These are phyloP conservation scores for Microdochium paspali DNA, from an alignment of 2,329 filamentous ascomycete species.

Conservation along the genomic window DNA sequence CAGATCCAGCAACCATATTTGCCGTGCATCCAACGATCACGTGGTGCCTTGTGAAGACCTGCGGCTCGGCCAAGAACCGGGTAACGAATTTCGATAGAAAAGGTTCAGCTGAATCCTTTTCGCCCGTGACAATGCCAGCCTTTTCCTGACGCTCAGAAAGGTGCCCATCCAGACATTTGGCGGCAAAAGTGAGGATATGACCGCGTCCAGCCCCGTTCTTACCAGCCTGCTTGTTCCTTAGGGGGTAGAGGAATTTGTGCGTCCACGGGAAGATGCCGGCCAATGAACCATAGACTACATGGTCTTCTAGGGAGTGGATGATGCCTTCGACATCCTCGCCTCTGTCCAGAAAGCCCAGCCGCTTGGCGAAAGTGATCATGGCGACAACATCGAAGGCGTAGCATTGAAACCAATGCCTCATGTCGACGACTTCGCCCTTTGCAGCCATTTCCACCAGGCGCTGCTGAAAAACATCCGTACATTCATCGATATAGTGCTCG, in stretches of 20 bases:
- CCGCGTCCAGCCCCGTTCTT: constrained; percentile 12
- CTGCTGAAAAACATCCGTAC: constrained; percentile 15
- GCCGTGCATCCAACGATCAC: constrained; percentile 9
- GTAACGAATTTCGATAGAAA: constrained; percentile 18
- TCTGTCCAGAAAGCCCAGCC: constrained; percentile 25
- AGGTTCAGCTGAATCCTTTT: constrained; percentile 4
- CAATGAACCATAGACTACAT: constrained; percentile 13
- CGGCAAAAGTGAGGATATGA: constrained; percentile 17
- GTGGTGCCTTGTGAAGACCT: constrained; percentile 18
- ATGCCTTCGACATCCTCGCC: constrained; percentile 21
- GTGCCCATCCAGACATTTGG: no score
- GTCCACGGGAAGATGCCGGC: constrained; percentile 12
- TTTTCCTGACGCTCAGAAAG: constrained; percentile 6
- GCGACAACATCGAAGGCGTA: constrained; percentile 31
- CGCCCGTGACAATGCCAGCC: constrained; percentile 4
- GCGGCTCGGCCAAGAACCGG: constrained; percentile 13
- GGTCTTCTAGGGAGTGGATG: constrained; percentile 13
- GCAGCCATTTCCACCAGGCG: constrained; percentile 16
- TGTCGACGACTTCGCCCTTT: constrained; percentile 11
- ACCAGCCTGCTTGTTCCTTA: constrained; percentile 6
- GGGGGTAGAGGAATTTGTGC: constrained; percentile 5
- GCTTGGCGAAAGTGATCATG: constrained; percentile 21
- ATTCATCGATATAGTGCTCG: constrained; percentile 22
- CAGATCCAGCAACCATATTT: constrained; percentile 23
- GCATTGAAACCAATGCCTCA: constrained; percentile 25